A percentile compares a stretch with the other conserved stretches of the same genome.
phyloP scores from a whole-genome alignment of 2,329 filamentous ascomycete species.

The Xylariomycetidae sp. region DNA sequence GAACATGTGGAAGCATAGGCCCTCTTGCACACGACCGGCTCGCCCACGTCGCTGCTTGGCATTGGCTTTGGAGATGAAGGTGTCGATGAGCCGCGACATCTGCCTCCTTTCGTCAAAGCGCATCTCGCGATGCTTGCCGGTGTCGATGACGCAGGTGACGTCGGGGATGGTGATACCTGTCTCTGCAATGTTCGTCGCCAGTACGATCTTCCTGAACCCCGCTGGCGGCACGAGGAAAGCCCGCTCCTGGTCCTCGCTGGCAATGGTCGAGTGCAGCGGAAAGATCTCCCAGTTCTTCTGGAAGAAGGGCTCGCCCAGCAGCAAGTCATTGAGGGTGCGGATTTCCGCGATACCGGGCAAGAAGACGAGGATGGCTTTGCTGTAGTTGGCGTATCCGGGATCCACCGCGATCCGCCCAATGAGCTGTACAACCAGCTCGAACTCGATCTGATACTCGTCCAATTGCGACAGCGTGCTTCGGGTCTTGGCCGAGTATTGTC shows the following conservation, averaged over 20 bases:
- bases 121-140: slow-evolving; percentile 97
- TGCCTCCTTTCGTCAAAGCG: slow-evolving; percentile 90
- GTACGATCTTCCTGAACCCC: slow-evolving; percentile 83
- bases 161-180: slow-evolving; percentile 98
- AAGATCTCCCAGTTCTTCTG: slow-evolving; percentile 75
- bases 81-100: slow-evolving; percentile 83
- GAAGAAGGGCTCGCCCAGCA: slow-evolving; percentile 72
- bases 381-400: slow-evolving; percentile 61
- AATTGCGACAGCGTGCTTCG: slow-evolving; percentile 68
- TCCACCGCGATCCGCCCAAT: slow-evolving; percentile 70
- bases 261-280: slow-evolving; percentile 88
- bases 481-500: slow-evolving; percentile 70
- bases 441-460: slow-evolving; percentile 89
- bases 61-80: slow-evolving; percentile 92
- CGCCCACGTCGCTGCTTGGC: slow-evolving; percentile 91
- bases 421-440: slow-evolving; percentile 75
- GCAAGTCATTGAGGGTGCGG: slow-evolving; percentile 76
- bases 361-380: slow-evolving; percentile 90
- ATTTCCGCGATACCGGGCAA: slow-evolving; percentile 93
- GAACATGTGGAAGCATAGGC: slow-evolving; percentile 92
- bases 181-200: slow-evolving; percentile 97
- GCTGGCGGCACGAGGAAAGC: slow-evolving; percentile 81
- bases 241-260: slow-evolving; percentile 91
- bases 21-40: slow-evolving; percentile 91
- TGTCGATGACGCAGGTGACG: slow-evolving; percentile 93